A percentile compares a stretch with the other conserved stretches of the same genome.
Conservation (phyloP, 2,329 filamentous ascomycete species). For the Fusarium continuum region DNA sequence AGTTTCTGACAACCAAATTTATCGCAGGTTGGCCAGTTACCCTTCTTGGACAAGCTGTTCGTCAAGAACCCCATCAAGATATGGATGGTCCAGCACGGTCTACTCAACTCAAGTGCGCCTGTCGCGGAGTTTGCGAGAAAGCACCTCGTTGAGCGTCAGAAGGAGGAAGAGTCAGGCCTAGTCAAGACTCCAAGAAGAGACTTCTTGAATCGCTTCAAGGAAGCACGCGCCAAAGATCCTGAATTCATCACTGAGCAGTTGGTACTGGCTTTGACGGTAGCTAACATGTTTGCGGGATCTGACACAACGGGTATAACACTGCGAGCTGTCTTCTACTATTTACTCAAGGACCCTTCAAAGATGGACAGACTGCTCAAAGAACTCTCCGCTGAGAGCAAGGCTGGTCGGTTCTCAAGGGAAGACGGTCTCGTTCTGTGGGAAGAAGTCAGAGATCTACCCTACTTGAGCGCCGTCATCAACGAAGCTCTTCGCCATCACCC, state of each 20-base stretch:
- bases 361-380: conserved; percentile 66
- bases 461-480: conserved; percentile 81
- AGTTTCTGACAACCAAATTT: too few relatives aligned
- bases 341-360: conserved; percentile 67
- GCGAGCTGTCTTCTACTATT: conserved; percentile 74
- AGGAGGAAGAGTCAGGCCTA: conserved; percentile 49
- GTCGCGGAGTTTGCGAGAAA: conserved; percentile 74
- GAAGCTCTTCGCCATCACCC: conserved; percentile 81
- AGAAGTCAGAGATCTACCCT: conserved; percentile 74
- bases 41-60: conserved; percentile 72
- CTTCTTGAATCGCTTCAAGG: conserved; percentile 75
- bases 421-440: conserved; percentile 71
- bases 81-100: conserved; percentile 69
- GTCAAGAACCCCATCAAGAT: conserved; percentile 79
- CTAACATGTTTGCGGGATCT: conserved; percentile 76
- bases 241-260: conserved; percentile 75
- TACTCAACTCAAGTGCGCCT: conserved; percentile 74
- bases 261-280: conserved; percentile 68
- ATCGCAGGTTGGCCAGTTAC: conserved; percentile 75
- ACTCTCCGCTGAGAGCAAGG: conserved; percentile 64
- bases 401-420: conserved; percentile 60
- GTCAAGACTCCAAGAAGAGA: conserved; percentile 53
- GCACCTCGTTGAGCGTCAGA: conserved; percentile 70
- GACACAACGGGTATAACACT: conserved; percentile 82
- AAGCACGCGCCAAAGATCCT: conserved; percentile 70